phyloP scores from a whole-genome alignment of 371 early-diverging fungal species.

The Ordospora colligata region DNA sequence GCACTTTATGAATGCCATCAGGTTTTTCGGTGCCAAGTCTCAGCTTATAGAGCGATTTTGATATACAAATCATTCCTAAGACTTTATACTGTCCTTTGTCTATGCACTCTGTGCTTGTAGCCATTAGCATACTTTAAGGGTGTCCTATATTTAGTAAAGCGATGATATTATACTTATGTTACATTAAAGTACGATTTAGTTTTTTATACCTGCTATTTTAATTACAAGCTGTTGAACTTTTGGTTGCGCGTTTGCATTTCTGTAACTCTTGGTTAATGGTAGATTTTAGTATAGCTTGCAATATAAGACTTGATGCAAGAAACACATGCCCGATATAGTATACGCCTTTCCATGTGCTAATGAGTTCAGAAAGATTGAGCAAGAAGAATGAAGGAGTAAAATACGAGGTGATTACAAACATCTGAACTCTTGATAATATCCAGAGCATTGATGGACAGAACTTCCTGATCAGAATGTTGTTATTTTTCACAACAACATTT shows the following conservation, averaged over 20 bases:
- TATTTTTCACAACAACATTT: constrained; percentile 16
- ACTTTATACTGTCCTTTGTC: constrained; percentile 10
- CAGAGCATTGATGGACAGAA: neutral
- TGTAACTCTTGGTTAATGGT: neutral
- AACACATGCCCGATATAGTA: constrained; percentile 44
- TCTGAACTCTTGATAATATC: constrained; percentile 21
- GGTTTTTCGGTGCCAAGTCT: neutral
- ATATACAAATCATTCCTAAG: neutral
- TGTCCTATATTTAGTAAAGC: neutral
- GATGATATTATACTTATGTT: neutral
- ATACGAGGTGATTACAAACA: constrained; percentile 45
- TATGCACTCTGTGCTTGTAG: neutral
- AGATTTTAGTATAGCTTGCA: neutral
- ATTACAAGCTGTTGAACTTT: too few species aligned
- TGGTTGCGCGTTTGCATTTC: neutral
- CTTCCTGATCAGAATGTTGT: constrained; percentile 17
- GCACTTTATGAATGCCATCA: neutral
- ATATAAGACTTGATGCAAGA: neutral
- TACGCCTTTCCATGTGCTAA: constrained; percentile 39
- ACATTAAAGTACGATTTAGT: neutral
- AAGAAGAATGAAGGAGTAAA: constrained; percentile 51
- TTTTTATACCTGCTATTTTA: too few species aligned
- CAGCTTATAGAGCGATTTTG: neutral
- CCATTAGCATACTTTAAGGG: neutral
- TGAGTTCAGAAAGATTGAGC: constrained; percentile 21